Evolutionary conservation across 2,329 filamentous ascomycete genomes (phyloP).

Genomic region (Neoarthrinium moseri): DNA sequence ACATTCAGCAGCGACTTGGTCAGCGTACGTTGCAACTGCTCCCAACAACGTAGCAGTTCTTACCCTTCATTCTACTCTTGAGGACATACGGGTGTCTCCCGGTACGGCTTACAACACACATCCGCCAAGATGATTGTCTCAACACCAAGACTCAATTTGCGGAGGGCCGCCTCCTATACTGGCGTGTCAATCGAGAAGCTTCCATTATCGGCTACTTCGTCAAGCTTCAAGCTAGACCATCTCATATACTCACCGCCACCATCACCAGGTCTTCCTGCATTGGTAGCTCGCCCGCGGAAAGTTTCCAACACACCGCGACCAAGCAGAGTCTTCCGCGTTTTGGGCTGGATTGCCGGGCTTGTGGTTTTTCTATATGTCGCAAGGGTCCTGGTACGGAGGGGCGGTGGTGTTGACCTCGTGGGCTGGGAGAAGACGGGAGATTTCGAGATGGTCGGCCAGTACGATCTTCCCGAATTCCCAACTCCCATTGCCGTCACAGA

Average conservation of each 20-base stretch:
- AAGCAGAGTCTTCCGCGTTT: conserved; percentile 54
- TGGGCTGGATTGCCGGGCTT: conserved; percentile 53
- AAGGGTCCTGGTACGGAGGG: conserved; percentile 29
- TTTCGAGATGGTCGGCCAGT: conserved; percentile 67
- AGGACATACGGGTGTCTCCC: too few relatives aligned
- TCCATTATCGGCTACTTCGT: conserved; percentile 59
- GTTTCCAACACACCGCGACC: conserved; percentile 55
- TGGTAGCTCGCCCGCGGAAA: conserved; percentile 65
- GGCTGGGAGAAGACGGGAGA: conserved; percentile 43
- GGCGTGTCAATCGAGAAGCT: conserved; percentile 40
- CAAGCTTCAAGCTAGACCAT: conserved; percentile 65
- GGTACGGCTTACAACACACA: conserved; percentile 43
- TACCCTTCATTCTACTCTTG: too few relatives aligned
- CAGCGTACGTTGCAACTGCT: too few relatives aligned
- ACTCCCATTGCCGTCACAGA: conserved; percentile 72
- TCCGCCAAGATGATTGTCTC: conserved; percentile 51
- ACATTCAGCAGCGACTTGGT: too few relatives aligned
- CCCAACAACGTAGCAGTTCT: too few relatives aligned
- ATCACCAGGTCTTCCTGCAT: conserved; percentile 68
- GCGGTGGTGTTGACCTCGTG: conserved; percentile 29
- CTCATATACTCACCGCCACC: conserved; percentile 67
- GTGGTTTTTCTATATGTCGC: conserved; percentile 51
- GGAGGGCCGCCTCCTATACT: conserved; percentile 58
- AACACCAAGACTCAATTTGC: conserved; percentile 57
- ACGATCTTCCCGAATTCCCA: conserved; percentile 67